phyloP scores from a whole-genome alignment of 106 monocot genomes.

The Dioscorea zingiberensis region DNA sequence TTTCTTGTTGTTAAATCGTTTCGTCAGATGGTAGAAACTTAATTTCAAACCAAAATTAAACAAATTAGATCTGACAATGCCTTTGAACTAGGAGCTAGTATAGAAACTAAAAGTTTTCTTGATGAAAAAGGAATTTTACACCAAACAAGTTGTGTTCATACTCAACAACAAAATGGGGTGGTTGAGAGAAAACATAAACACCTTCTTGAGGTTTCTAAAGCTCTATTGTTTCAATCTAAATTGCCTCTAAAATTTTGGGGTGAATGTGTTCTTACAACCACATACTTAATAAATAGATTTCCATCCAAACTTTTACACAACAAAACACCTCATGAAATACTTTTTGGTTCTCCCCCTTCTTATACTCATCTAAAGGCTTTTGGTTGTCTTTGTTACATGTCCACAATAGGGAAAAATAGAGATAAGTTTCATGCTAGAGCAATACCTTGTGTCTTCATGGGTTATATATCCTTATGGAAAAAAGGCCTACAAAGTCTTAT shows the following conservation, averaged over 20 bases:
- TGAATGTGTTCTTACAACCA: too few relatives aligned
- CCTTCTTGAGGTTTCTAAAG: constrained; percentile 9
- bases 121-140: too few relatives aligned
- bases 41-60: too few relatives aligned
- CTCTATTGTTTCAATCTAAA: constrained; percentile 1
- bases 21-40: too few relatives aligned
- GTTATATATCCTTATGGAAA: constrained; percentile 10
- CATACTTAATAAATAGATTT: too few relatives aligned
- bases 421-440: constrained; percentile 2
- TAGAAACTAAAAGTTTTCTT: too few relatives aligned
- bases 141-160: constrained; percentile 6
- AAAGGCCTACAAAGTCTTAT: too few relatives aligned
- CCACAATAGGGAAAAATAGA: not conserved
- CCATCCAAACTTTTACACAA: constrained; percentile 6
- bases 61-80: too few relatives aligned
- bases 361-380: constrained; percentile 1
- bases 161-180: constrained; percentile 14
- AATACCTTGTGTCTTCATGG: not conserved
- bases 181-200: constrained; percentile 12
- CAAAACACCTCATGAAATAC: constrained; percentile 1
- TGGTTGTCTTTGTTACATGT: constrained; percentile 14
- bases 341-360: not conserved
- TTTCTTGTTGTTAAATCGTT: too few relatives aligned
- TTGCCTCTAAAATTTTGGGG: constrained; percentile 5
- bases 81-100: too few relatives aligned